Conservation (phyloP, 1,284 basidiomycete genomes). For the Cerrena zonata region DNA sequence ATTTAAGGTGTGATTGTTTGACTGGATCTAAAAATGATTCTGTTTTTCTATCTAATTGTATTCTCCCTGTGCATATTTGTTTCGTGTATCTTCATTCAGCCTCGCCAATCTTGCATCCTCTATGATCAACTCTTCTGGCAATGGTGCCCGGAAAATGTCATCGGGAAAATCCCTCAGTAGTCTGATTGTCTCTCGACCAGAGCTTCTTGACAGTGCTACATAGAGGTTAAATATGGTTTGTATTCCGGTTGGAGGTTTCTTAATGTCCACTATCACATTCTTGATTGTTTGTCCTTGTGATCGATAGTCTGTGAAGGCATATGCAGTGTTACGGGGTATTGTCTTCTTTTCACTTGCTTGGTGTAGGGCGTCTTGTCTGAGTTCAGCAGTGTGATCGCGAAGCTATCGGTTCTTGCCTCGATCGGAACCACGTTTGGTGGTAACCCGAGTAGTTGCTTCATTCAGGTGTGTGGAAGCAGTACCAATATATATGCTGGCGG, state of each 20-base stretch:
- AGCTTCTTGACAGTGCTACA: conserved; percentile 29
- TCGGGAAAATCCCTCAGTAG: conserved; percentile 23
- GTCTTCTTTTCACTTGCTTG: conserved; percentile 9
- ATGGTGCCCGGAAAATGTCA: too few relatives aligned
- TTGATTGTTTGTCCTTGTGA: conserved; percentile 29
- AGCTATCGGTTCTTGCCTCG: conserved; percentile 13
- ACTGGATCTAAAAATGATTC: too few relatives aligned
- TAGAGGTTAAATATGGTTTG: conserved; percentile 29
- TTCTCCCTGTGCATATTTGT: too few relatives aligned
- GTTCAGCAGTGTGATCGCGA: conserved; percentile 10
- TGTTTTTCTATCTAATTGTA: too few relatives aligned
- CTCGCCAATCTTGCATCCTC: too few relatives aligned
- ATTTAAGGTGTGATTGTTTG: too few relatives aligned
- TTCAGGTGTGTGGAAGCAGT: conserved; percentile 23
- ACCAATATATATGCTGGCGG: conserved; percentile 32
- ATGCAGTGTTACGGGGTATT: conserved; percentile 28
- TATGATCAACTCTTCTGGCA: too few relatives aligned
- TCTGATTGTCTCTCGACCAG: conserved; percentile 24
- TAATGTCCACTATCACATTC: conserved; percentile 27
- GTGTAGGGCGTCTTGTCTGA: not conserved
- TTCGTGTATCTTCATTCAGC: too few relatives aligned
- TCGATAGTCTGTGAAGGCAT: conserved; percentile 32
- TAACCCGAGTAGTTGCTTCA: conserved; percentile 21
- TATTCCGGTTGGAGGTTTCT: conserved; percentile 21
- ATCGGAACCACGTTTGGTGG: conserved; percentile 24